Conservation (phyloP, 1,284 basidiomycete species). For the Fomes fomentarius region DNA sequence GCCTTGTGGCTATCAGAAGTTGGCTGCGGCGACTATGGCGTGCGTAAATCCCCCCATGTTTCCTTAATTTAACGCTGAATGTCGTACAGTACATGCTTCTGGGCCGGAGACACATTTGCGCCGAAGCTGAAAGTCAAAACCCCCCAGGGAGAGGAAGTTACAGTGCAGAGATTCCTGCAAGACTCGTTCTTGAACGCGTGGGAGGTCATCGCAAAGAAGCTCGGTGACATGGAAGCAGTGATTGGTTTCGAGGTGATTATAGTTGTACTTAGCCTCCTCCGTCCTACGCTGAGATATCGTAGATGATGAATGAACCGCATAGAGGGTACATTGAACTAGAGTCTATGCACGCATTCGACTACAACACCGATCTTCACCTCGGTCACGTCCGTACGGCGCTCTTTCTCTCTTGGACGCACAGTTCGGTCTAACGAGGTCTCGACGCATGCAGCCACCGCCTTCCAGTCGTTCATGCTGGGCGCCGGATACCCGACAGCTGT, state of each 20-base stretch:
- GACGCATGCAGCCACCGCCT: conserved; percentile 62
- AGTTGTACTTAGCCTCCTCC: not conserved
- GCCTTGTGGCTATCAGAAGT: conserved; percentile 91
- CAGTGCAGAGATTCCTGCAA: conserved; percentile 87
- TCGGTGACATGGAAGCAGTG: conserved; percentile 80
- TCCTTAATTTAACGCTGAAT: conserved; percentile 19
- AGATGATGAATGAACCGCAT: conserved; percentile 98
- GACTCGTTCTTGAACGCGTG: conserved; percentile 82
- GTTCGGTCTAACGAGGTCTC: too few relatives aligned
- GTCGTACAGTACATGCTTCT: conserved; percentile 73
- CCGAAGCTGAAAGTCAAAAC: conserved; percentile 68
- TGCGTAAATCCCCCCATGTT: conserved; percentile 41
- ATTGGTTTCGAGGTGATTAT: conserved; percentile 82
- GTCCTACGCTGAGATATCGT: not conserved
- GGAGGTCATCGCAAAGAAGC: conserved; percentile 65
- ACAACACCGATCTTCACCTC: conserved; percentile 93
- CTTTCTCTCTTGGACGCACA: too few relatives aligned
- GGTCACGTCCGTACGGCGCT: conserved; percentile 70
- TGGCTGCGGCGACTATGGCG: conserved; percentile 89
- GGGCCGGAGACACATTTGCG: conserved; percentile 87
- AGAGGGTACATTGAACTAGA: conserved; percentile 86
- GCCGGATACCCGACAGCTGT: conserved; percentile 78
- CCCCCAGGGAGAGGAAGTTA: conserved; percentile 50
- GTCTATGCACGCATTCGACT: conserved; percentile 87
- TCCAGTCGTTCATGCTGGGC: conserved; percentile 86